phyloP scores from a whole-genome alignment of 495 filamentous ascomycete genomes.

The Neurospora sp. region DNA sequence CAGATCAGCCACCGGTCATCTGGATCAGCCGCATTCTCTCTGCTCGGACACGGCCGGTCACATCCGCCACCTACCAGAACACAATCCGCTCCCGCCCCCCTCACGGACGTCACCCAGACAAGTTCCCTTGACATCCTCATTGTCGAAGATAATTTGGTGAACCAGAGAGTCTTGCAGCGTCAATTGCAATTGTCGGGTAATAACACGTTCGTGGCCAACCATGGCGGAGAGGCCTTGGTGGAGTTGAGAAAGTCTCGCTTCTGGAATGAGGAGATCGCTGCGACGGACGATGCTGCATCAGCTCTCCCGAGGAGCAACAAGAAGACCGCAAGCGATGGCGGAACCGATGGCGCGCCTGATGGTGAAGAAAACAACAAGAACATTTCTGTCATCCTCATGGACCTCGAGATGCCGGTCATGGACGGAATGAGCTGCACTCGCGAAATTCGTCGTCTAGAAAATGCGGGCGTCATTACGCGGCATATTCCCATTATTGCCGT shows the following conservation, averaged over 20 bases:
- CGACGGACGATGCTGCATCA: background rate
- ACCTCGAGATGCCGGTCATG: slow-evolving; percentile 84
- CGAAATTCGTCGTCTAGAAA: slow-evolving; percentile 57
- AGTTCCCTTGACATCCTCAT: slow-evolving; percentile 46
- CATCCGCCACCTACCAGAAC: background rate
- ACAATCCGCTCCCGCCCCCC: slow-evolving; percentile 7
- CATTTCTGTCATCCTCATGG: slow-evolving; percentile 67
- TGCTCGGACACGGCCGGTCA: background rate
- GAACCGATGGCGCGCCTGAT: background rate
- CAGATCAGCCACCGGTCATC: background rate
- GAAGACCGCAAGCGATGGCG: background rate
- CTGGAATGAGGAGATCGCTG: slow-evolving; percentile 25
- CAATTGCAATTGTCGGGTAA: slow-evolving; percentile 63
- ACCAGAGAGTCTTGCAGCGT: slow-evolving; percentile 61
- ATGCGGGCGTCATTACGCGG: slow-evolving; percentile 34
- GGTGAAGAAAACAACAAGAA: slow-evolving; percentile 18
- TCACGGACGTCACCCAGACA: background rate
- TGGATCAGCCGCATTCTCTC: background rate
- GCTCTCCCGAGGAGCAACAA: background rate
- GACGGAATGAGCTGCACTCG: slow-evolving; percentile 66
- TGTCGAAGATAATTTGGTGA: slow-evolving; percentile 80
- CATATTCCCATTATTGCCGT: slow-evolving; percentile 73
- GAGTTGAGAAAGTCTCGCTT: slow-evolving; percentile 36
- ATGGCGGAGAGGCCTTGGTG: slow-evolving; percentile 67
- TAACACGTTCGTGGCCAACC: slow-evolving; percentile 60